Conservation (phyloP, 1,284 basidiomycete genomes). For the Austroboletus olivaceoglutinosus region DNA sequence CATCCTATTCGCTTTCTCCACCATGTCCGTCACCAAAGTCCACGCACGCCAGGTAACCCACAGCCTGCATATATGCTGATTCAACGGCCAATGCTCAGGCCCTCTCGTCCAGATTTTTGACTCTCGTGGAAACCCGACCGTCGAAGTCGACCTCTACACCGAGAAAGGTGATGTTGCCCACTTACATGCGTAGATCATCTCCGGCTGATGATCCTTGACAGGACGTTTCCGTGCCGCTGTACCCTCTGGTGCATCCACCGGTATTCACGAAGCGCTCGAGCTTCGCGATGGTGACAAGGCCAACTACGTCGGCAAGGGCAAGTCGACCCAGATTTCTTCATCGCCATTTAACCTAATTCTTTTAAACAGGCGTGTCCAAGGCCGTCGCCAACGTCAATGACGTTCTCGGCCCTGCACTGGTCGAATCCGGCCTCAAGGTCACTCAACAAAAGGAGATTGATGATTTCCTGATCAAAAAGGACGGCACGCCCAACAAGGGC, state of each 20-base stretch:
- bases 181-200: slow-evolving; percentile 1
- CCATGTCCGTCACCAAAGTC: slow-evolving; percentile 86
- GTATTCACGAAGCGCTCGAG: slow-evolving; percentile 98
- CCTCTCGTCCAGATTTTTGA: slow-evolving; percentile 84
- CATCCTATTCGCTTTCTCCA: slow-evolving; percentile 33
- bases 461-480: slow-evolving; percentile 98
- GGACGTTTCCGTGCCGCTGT: slow-evolving; percentile 95
- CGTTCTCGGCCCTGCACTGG: slow-evolving; percentile 85
- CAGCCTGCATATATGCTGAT: slow-evolving; percentile 5
- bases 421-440: slow-evolving; percentile 84
- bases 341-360: slow-evolving; percentile 1
- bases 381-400: slow-evolving; percentile 96
- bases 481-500: slow-evolving; percentile 98
- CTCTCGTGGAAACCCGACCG: slow-evolving; percentile 94
- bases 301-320: slow-evolving; percentile 95
- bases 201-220: slow-evolving; percentile 33
- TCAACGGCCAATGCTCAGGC: slow-evolving; percentile 9
- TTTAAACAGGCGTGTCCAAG: slow-evolving; percentile 77
- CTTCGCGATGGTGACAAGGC: slow-evolving; percentile 96
- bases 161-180: slow-evolving; percentile 62
- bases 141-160: slow-evolving; percentile 92
- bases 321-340: slow-evolving; percentile 14
- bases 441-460: slow-evolving; percentile 96
- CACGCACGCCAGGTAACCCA: slow-evolving; percentile 79
- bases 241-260: slow-evolving; percentile 97